Conservation (phyloP, 805 yeast genomes). For the Kodamaea nitidulidarum region DNA sequence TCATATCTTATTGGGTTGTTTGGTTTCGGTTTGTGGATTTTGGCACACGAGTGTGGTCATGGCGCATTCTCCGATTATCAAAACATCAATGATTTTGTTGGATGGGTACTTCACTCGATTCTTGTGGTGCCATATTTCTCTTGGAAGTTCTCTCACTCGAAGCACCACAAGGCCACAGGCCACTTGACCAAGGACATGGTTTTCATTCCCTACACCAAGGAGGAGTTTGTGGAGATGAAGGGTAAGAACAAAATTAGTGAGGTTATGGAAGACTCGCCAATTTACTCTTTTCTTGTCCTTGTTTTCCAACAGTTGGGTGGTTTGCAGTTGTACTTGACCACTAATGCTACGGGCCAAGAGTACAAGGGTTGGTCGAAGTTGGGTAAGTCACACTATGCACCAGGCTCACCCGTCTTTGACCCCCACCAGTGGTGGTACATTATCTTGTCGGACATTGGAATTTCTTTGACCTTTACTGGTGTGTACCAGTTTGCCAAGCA, state of each 20-base stretch:
- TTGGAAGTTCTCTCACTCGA: slow-evolving; percentile 58
- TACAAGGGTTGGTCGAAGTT: slow-evolving; percentile 16
- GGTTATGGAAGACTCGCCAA: slow-evolving; percentile 53
- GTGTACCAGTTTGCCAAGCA: slow-evolving; percentile 50
- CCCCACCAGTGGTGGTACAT: slow-evolving; percentile 52
- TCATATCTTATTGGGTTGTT: slow-evolving; percentile 48
- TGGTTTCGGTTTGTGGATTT: slow-evolving; percentile 58
- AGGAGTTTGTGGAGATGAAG: slow-evolving; percentile 35
- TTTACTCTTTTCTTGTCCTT: slow-evolving; percentile 39
- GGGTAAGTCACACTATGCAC: slow-evolving; percentile 49
- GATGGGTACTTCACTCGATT: slow-evolving; percentile 60
- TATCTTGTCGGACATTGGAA: slow-evolving; percentile 54
- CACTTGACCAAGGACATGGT: slow-evolving; percentile 59
- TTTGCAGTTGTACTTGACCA: slow-evolving; percentile 44
- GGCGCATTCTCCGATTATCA: slow-evolving; percentile 56
- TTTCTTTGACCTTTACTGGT: slow-evolving; percentile 38
- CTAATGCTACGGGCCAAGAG: slow-evolving; percentile 51
- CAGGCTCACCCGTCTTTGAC: slow-evolving; percentile 53
- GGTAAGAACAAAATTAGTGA: slow-evolving; percentile 39
- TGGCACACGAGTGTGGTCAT: slow-evolving; percentile 66
- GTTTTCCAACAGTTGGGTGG: slow-evolving; percentile 57
- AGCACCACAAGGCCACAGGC: slow-evolving; percentile 64
- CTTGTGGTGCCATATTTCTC: slow-evolving; percentile 57
- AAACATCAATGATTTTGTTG: slow-evolving; percentile 50
- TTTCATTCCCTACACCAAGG: slow-evolving; percentile 52